A percentile compares a stretch with the other conserved stretches of the same genome.
Evolutionary conservation across 2,329 filamentous ascomycete species (phyloP).

Genomic region (Ceratocystiopsis sp.): DNA sequence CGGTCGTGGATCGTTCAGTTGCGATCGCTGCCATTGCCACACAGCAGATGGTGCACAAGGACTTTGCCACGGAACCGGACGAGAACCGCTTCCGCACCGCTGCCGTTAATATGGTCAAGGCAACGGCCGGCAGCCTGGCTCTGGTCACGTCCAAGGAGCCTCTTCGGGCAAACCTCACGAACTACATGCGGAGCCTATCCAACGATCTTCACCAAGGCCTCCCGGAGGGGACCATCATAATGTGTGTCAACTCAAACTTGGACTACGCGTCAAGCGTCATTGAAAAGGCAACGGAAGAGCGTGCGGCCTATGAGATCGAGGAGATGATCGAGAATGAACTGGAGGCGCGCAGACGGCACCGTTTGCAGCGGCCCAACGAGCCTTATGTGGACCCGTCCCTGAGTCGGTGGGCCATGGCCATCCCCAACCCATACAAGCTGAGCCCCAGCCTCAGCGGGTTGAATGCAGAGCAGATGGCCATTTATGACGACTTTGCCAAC

Average conservation of each 20-base stretch:
- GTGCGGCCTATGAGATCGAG: slow-evolving; percentile 86
- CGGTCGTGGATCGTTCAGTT: slow-evolving; percentile 91
- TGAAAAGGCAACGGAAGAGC: slow-evolving; percentile 87
- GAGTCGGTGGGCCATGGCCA: slow-evolving; percentile 83
- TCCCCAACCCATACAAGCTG: slow-evolving; percentile 84
- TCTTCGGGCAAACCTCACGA: slow-evolving; percentile 87
- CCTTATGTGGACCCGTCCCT: slow-evolving; percentile 68
- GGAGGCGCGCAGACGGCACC: slow-evolving; percentile 60
- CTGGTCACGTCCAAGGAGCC: slow-evolving; percentile 98
- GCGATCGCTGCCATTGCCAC: slow-evolving; percentile 97
- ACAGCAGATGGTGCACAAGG: slow-evolving; percentile 86
- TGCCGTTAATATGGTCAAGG: slow-evolving; percentile 86
- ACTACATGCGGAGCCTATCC: slow-evolving; percentile 69
- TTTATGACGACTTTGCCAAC: slow-evolving; percentile 90
- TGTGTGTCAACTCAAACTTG: slow-evolving; percentile 97
- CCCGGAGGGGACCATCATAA: slow-evolving; percentile 86
- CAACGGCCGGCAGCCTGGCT: slow-evolving; percentile 81
- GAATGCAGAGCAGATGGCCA: slow-evolving; percentile 81
- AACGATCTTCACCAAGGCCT: slow-evolving; percentile 60
- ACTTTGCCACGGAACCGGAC: slow-evolving; percentile 86
- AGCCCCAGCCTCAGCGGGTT: slow-evolving; percentile 52
- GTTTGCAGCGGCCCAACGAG: slow-evolving; percentile 58
- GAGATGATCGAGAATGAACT: slow-evolving; percentile 75
- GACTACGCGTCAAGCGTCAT: slow-evolving; percentile 87
- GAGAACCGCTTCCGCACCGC: slow-evolving; percentile 73